phyloP scores from a whole-genome alignment of 2,329 filamentous ascomycete genomes.

The Gaeumannomyces tritici region DNA sequence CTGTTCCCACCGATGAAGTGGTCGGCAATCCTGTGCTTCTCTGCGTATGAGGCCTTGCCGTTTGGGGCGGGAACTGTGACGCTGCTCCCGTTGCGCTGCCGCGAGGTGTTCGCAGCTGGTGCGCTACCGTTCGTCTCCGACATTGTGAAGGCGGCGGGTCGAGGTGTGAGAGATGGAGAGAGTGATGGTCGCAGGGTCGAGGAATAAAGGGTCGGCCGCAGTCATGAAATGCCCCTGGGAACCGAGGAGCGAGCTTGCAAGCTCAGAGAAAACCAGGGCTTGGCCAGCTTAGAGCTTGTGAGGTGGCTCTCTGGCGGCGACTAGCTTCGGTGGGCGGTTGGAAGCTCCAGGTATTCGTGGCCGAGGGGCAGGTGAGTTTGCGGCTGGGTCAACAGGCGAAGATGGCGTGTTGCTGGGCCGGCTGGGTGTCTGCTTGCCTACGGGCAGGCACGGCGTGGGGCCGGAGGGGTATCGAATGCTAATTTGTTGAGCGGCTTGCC shows the following conservation, averaged over 20 bases:
- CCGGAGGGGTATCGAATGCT: slow-evolving; percentile 2
- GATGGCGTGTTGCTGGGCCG: background rate
- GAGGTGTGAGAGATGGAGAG: background rate
- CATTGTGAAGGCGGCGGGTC: slow-evolving; percentile 26
- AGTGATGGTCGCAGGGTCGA: background rate
- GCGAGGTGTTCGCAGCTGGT: slow-evolving; percentile 24
- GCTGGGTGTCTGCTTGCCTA: background rate
- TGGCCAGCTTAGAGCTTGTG: slow-evolving; percentile 1
- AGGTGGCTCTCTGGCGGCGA: background rate
- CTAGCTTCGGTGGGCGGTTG: background rate
- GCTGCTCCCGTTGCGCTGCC: slow-evolving; percentile 17
- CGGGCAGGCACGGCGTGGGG: background rate
- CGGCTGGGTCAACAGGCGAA: background rate
- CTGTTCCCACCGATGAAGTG: slow-evolving; percentile 97
- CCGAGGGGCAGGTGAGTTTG: background rate
- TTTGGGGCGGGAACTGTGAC: slow-evolving; percentile 43
- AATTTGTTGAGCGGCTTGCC: background rate
- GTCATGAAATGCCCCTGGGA: slow-evolving; percentile 1
- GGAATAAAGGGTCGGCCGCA: background rate
- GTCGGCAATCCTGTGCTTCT: slow-evolving; percentile 72
- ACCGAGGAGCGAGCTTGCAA: slow-evolving; percentile 2
- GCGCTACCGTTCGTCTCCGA: slow-evolving; percentile 33
- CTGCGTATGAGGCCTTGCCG: slow-evolving; percentile 59
- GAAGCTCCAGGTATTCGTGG: background rate
- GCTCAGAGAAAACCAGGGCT: background rate